Conservation (phyloP, 805 yeast genomes). For the Wickerhamiella slavikovae region DNA sequence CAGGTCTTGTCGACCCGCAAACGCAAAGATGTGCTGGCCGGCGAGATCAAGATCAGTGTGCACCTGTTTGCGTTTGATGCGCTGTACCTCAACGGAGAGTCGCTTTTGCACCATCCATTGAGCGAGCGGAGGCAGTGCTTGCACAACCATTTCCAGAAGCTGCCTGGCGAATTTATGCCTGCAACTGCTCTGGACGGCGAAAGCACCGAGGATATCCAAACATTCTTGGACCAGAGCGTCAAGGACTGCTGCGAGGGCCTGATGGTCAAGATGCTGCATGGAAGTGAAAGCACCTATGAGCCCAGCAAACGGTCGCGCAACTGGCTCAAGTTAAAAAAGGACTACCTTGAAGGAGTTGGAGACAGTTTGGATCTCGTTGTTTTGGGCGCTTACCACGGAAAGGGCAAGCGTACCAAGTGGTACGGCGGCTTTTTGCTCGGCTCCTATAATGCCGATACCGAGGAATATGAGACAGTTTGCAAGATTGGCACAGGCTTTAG, state of each 20-base stretch:
- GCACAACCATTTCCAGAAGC: constrained; percentile 31
- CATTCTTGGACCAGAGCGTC: constrained; percentile 71
- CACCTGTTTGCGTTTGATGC: constrained; percentile 87
- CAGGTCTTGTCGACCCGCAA: constrained; percentile 86
- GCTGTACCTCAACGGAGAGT: constrained; percentile 49
- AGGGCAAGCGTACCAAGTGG: constrained; percentile 84
- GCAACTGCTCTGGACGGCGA: constrained; percentile 60
- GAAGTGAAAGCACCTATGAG: constrained; percentile 65
- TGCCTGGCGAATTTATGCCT: constrained; percentile 61
- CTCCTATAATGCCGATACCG: constrained; percentile 74
- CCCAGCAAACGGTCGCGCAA: constrained; percentile 89
- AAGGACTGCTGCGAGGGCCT: constrained; percentile 85
- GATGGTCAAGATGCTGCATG: constrained; percentile 81
- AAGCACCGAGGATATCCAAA: constrained; percentile 53
- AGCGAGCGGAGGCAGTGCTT: constrained; percentile 48
- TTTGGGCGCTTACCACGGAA: constrained; percentile 82
- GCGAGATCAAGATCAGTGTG: constrained; percentile 75
- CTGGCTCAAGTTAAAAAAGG: constrained; percentile 91
- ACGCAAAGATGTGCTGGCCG: constrained; percentile 75
- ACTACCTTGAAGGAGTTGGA: constrained; percentile 85
- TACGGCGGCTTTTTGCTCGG: constrained; percentile 91
- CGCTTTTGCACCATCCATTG: constrained; percentile 46
- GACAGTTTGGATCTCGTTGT: constrained; percentile 89
- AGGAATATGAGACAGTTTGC: constrained; percentile 87
- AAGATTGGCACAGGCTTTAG: constrained; percentile 95